Base-by-base conservation (phyloP, 2,329 filamentous ascomycete genomes). In the Phaeosphaeria sp. region DNA sequence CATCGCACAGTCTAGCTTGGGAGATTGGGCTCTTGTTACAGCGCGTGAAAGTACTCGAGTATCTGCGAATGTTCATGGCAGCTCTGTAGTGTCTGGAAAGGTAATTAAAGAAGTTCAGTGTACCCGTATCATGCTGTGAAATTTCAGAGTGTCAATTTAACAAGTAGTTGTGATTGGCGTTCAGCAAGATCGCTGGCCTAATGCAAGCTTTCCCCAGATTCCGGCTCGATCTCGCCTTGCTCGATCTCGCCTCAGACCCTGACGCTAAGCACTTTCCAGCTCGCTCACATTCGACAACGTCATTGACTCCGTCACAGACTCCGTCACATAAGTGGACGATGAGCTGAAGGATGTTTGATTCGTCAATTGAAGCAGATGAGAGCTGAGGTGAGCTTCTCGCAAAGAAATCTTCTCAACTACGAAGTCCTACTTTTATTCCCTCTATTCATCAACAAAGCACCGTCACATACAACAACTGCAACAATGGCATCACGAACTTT, bases 401-500 rank as follows among this genome's bases (percentile, higher is more conserved):
- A 21, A 6, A 7, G 46, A 47, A 27, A n/a, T 15, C 23, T 15
- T 47, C 6, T 6, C 13, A 30, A n/a, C 17, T 21, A 3, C 13
- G 15, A 30, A n/a, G n/a, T n/a, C n/a, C n/a, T n/a, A n/a, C n/a
- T n/a, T n/a, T n/a, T n/a, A 22, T 33, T 18, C 13, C 5, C 15
- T 10, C 33, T 2, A 44, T 4, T 22, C 50, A 33, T 17, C 27
- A 46, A 17, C 10, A 27, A 6, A 6, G 27, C 44, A 27, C 1
- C 7, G 17, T 10, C 25, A 30, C 25, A 36, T 21, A 0, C 52
- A 59, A 30, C 25, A 30, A 5, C 25, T 11, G 11, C 25, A 30
- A 36, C 30, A 56, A 69, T 69, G 67, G 54, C 65, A 1, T 60
- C 60, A 21, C 44, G 58, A 52, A 58, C 53, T 0, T 36, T 68